Conservation (phyloP, 2,329 filamentous ascomycete genomes). For the Diplocarpon rosae region DNA sequence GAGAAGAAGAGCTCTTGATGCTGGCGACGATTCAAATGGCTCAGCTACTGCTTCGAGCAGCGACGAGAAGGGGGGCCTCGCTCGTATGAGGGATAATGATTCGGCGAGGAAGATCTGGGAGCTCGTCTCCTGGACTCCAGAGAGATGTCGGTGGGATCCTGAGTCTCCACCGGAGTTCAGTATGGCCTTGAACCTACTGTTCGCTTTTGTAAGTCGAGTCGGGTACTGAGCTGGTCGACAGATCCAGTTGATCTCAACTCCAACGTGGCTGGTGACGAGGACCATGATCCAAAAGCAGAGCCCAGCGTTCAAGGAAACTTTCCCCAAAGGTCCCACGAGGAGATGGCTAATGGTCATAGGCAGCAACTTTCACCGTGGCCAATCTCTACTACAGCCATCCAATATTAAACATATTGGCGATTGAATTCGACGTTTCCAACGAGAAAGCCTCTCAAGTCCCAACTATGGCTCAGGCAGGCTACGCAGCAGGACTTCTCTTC, state of each 20-base stretch:
- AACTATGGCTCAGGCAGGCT: constrained; percentile 69
- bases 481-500: constrained; percentile 62
- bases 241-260: no score
- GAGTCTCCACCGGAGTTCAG: constrained; percentile 57
- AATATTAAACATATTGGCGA: constrained; percentile 63
- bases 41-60: constrained; percentile 8
- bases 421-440: constrained; percentile 59
- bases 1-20: not conserved
- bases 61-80: constrained; percentile 11
- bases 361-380: constrained; percentile 58
- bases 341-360: constrained; percentile 26
- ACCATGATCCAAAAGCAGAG: no score
- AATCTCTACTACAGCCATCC: constrained; percentile 78
- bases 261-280: no score
- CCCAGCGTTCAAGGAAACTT: no score
- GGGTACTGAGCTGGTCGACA: no score
- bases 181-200: constrained; percentile 57
- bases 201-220: constrained; percentile 36
- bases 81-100: constrained; percentile 10
- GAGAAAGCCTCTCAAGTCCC: constrained; percentile 57
- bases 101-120: constrained; percentile 12
- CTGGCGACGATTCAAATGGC: constrained; percentile 3
- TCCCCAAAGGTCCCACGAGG: not conserved
- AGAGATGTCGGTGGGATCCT: constrained; percentile 57
- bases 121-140: constrained; percentile 47